Base-by-base conservation (phyloP, 257 asterid genomes). In the Salvia miltiorrhiza region DNA sequence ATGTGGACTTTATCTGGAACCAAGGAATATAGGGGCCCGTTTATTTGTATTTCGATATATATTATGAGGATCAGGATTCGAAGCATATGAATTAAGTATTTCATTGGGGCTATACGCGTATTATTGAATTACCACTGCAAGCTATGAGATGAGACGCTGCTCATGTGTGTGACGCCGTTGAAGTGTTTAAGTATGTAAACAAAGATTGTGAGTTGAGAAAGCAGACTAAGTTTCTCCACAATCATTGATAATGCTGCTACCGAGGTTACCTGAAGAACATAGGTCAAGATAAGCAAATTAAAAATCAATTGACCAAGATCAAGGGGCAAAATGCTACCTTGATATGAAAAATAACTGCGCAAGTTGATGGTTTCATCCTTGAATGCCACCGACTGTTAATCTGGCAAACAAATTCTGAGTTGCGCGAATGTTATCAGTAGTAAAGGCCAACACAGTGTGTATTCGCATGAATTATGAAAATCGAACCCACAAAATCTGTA, bases 341-440 rank as follows among this genome's bases (percentile, higher is more conserved):
- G 44, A 66, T 43, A 10, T 44, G 72, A 20, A 17, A 16, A 49
- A 10, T 16, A 16, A 67, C 53, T 48, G 56, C 67, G 54, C 47
- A 33, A 67, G 78, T 62, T 44, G 77, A 40, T 52, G 55, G 7
- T 53, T 43, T 72, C 76, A 82, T 63, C 73, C 75, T 13, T 52
- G 57, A 52, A 26, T 24, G 61, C 65, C 57, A 66, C 56, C 63
- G 71, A 76, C 72, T 49, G 71, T 67, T 68, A 85, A 67, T 63
- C 65, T 57, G 74, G 86, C 77, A 70, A 92, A 85, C 40, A 84
- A 78, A 60, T 76, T 80, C 88, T 83, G 86, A 76, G 86, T 80
- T 63, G 79, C 83, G 20, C 77, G 80, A 67, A 86, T 80, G 97
- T 89, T 78, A 44, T 67, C 58, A 41, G 23, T 20, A 49, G 86